Evolutionary conservation across 192 early-diverging fungal species (phyloP).

Genomic region (Gaertneriomyces semiglobifer): DNA sequence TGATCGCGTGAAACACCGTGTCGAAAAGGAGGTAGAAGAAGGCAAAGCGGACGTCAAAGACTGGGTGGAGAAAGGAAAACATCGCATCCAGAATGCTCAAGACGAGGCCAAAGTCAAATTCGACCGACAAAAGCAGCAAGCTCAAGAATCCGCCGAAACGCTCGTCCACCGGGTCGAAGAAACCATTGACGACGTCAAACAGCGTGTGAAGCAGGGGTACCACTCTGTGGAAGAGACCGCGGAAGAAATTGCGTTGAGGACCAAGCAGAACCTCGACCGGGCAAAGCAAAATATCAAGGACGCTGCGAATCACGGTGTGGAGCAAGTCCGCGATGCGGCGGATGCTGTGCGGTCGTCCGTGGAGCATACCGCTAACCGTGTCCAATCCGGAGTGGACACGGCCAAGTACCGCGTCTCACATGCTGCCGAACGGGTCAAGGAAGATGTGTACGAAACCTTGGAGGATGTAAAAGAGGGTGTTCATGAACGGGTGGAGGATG

Average conservation of each 20-base stretch:
- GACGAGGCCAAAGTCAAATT: slow-evolving; percentile 2
- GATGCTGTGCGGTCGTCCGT: slow-evolving; percentile 8
- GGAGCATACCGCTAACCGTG: slow-evolving; percentile 16
- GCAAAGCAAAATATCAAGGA: slow-evolving; percentile 11
- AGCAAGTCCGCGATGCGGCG: not conserved
- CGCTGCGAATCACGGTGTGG: not conserved
- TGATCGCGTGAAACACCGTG: slow-evolving; percentile 8
- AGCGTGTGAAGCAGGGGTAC: slow-evolving; percentile 10
- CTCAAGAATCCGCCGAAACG: no score
- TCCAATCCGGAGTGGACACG: slow-evolving; percentile 19
- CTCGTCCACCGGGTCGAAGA: not conserved
- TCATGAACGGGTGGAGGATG: slow-evolving; percentile 12
- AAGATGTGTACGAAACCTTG: slow-evolving; percentile 9
- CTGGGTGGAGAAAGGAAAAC: not conserved
- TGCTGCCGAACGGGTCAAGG: slow-evolving; percentile 20
- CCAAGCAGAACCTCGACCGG: slow-evolving; percentile 3
- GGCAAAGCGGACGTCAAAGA: slow-evolving; percentile 5
- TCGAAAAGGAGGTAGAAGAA: slow-evolving; percentile 6
- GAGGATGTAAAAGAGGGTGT: slow-evolving; percentile 24
- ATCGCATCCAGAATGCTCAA: slow-evolving; percentile 4
- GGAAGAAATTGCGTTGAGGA: slow-evolving; percentile 10
- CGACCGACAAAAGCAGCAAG: no score
- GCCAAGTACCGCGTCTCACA: slow-evolving; percentile 20
- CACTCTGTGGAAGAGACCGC: slow-evolving; percentile 10
- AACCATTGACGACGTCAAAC: not conserved